These are phyloP conservation scores for Aureobasidium namibiae DNA, from an alignment of 2,329 filamentous ascomycete genomes.

Conservation along the genomic window DNA sequence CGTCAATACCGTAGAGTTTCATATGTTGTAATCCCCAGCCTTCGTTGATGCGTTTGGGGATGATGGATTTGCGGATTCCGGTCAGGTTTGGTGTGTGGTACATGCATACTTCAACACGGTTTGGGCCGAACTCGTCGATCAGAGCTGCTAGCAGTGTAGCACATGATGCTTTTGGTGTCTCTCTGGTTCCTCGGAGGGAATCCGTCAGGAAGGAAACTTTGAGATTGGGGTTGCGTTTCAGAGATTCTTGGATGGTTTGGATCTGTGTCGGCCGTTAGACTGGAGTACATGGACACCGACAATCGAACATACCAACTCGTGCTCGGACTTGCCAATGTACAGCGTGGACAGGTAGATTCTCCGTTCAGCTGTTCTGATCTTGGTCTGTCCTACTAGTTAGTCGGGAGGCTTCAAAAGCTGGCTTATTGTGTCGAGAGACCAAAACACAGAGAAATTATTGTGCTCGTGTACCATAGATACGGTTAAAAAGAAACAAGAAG, in stretches of 20 bases:
- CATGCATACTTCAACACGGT: slow-evolving; percentile 88
- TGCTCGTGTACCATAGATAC: background rate
- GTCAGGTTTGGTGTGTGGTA: slow-evolving; percentile 96
- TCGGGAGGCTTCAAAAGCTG: background rate
- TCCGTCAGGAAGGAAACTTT: slow-evolving; percentile 87
- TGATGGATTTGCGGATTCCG: slow-evolving; percentile 70
- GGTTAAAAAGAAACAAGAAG: no score
- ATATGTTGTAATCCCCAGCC: slow-evolving; percentile 98
- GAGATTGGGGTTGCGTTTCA: slow-evolving; percentile 65
- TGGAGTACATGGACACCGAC: background rate
- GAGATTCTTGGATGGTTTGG: slow-evolving; percentile 63
- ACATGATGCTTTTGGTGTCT: slow-evolving; percentile 76
- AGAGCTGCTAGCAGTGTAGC: slow-evolving; percentile 80
- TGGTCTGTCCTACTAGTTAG: slow-evolving; percentile 45
- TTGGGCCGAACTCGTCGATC: slow-evolving; percentile 72
- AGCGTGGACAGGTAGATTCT: slow-evolving; percentile 91
- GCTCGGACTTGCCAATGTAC: slow-evolving; percentile 90
- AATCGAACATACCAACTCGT: slow-evolving; percentile 58
- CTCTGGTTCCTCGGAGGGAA: slow-evolving; percentile 80
- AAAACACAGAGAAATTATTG: background rate
- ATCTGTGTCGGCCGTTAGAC: slow-evolving; percentile 43
- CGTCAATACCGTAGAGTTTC: slow-evolving; percentile 94
- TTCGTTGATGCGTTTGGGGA: slow-evolving; percentile 89
- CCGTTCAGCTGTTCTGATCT: slow-evolving; percentile 69
- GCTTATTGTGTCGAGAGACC: background rate